Evolutionary conservation across 139 green algal genomes (phyloP).

Genomic region (Picochlorum sp.): DNA sequence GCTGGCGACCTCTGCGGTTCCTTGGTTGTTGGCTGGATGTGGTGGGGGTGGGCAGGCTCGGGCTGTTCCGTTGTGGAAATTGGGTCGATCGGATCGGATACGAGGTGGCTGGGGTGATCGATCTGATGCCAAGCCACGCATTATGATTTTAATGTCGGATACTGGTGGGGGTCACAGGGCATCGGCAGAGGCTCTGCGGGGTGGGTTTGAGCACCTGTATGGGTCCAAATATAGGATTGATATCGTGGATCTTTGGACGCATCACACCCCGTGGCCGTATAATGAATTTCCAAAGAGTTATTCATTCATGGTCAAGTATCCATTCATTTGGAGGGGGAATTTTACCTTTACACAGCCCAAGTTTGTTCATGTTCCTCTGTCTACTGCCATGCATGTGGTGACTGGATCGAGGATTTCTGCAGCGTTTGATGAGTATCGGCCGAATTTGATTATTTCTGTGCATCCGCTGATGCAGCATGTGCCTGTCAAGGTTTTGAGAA

Average conservation of each 20-base stretch:
- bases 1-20: too few species aligned
- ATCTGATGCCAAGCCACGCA: constrained; percentile 13
- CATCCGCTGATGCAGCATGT: constrained; percentile 97
- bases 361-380: constrained; percentile 62
- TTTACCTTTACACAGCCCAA: constrained; percentile 58
- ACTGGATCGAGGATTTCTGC: constrained; percentile 24
- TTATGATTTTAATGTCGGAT: constrained; percentile 95
- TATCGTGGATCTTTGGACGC: constrained; percentile 90
- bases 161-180: constrained; percentile 92
- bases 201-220: constrained; percentile 79
- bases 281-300: constrained; percentile 86
- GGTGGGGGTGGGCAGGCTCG: neutral
- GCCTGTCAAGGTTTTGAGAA: constrained; percentile 54
- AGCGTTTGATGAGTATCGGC: constrained; percentile 58
- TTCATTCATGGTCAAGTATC: constrained; percentile 81
- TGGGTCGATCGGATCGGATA: neutral
- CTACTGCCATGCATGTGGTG: constrained; percentile 32
- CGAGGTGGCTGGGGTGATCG: neutral
- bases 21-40: neutral
- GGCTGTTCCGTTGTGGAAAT: neutral
- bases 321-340: constrained; percentile 60
- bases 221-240: constrained; percentile 56
- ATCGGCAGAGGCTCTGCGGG: constrained; percentile 80
- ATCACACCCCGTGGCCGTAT: constrained; percentile 84
- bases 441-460: constrained; percentile 85